Evolutionary conservation across 2,329 filamentous ascomycete genomes (phyloP), one percentile per base, ranked within the genome.

Genomic region (Colletotrichum spinosum): DNA sequence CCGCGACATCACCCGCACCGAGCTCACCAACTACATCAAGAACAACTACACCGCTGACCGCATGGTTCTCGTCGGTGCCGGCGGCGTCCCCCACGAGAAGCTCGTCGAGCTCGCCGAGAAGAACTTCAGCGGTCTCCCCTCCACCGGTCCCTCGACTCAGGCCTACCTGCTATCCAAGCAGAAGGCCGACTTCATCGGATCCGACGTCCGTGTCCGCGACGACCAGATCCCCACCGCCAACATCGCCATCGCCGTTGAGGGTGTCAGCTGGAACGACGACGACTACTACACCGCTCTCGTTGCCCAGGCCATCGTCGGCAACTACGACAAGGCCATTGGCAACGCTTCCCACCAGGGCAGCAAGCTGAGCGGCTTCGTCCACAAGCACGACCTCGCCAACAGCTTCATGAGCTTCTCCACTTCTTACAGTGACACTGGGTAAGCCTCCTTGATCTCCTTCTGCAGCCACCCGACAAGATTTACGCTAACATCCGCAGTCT

Each of bases 321-420:
- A 99, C 90, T 99, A 97, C 90, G 96, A 99, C 85, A 96, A 96
- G 83, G 92, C 96, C 73, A 95, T 98, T 90, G 96, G 97, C 77
- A 97, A 96, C 82, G 96, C 96, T 67, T 91, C 94, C 71, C 96
- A 97, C 86, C 91, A 97, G 77, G 96, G 97, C 75, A 97, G 94
- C 92, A 97, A 97, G 88, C 93, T 99, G 75, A 97, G 93, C 86
- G 90, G 91, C 71, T 93, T 96, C 76, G 91, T 99, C 72, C 92
- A 97, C 87, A 90, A 97, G 83, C 89, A 98, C 84, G 91, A 94
- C 80, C 88, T 99, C 69, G 96, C 96, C 81, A 99, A 97, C 86
- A 97, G 94, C 89, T 99, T 97, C 88, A 99, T 99, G 97, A 97
- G 93, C 86, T 99, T 99, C 86, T 97, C 94, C 71, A 99, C 96